Evolutionary conservation across 768 basidiomycete species (phyloP), one percentile per base, ranked within the genome.

Genomic region (Chlorophyllum brunneum): DNA sequence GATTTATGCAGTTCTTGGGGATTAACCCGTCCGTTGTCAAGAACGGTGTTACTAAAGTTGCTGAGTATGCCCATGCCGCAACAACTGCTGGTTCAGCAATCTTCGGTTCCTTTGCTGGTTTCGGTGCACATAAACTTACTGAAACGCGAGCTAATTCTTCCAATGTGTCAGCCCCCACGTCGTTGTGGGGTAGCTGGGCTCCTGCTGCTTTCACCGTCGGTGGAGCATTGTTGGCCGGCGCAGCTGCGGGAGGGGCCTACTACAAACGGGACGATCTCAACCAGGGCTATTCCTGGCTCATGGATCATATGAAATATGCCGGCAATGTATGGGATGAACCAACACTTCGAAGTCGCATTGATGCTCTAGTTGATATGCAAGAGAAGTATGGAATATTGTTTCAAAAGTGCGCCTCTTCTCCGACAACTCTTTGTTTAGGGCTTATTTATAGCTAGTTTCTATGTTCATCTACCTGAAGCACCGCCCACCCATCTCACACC

Each of bases 261-360:
- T 86, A 86, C 69, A 82, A 84, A 54, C 80, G 87, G 46, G 83
- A 89, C 10, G 88, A 92, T 23, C 68, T 97, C 26, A 77, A 78
- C 5, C 74, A 74, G 37, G 82, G 88, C 2, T 86, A 86, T 59
- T 70, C 74, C 9, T 93, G 85, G 84, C 85, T 84, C 2, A 83
- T 78, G 26, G 93, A 95, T 59, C 94, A 98, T 65, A 81, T 97
- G 82, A 88, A 86, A 62, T 98, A 87, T 65, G 85, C 95, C 7
- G 82, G 88, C 37, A 88, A 76, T 58, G 68, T 97, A 26, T 95
- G 93, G 94, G 85, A 95, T 59, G 81, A 85, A 58, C 73, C 75
- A 18, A 73, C 70, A 8, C 70, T 94, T 67, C 73, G 74, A 33
- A 68, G 63, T 52, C 77, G 94, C 18, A 60, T 95, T 47, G 80